Evolutionary conservation across 257 asterid species (phyloP).

Genomic region (Eucommia ulmoides): DNA sequence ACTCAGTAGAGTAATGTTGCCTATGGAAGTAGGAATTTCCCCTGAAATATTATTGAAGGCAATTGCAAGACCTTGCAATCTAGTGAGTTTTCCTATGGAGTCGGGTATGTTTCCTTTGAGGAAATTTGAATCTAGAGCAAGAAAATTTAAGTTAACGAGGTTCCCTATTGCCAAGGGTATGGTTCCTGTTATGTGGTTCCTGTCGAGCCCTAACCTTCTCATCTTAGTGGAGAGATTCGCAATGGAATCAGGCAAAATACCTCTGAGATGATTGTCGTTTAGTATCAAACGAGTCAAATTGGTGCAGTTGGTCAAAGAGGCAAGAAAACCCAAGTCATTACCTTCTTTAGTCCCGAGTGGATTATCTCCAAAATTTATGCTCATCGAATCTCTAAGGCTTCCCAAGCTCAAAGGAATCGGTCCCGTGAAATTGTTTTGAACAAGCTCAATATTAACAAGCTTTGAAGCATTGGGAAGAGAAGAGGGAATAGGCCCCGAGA

Average conservation of each 20-base stretch:
- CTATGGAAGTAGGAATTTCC: background rate
- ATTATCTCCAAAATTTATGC: constrained; percentile 18
- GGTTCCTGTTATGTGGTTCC: constrained; percentile 12
- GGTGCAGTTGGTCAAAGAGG: constrained; percentile 29
- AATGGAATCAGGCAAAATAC: background rate
- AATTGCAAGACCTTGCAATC: background rate
- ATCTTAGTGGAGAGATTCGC: constrained; percentile 16
- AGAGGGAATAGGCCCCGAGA: constrained; percentile 30
- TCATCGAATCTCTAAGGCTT: constrained; percentile 14
- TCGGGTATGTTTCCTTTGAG: background rate
- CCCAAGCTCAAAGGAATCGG: constrained; percentile 23
- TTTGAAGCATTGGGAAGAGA: constrained; percentile 32
- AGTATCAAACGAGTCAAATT: constrained; percentile 18
- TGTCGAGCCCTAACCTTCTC: constrained; percentile 3
- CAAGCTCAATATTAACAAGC: constrained; percentile 22
- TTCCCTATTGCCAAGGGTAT: constrained; percentile 12
- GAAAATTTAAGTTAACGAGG: constrained; percentile 4
- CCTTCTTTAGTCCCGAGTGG: constrained; percentile 22
- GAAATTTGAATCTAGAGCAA: background rate
- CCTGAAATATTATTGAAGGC: background rate
- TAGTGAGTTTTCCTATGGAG: background rate
- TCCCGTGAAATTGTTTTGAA: constrained; percentile 30
- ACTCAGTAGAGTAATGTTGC: background rate
- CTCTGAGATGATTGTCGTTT: constrained; percentile 3
- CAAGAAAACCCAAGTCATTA: constrained; percentile 21